Conservation (phyloP, 1,284 basidiomycete species). For the Cutaneotrichosporon mucoides region DNA sequence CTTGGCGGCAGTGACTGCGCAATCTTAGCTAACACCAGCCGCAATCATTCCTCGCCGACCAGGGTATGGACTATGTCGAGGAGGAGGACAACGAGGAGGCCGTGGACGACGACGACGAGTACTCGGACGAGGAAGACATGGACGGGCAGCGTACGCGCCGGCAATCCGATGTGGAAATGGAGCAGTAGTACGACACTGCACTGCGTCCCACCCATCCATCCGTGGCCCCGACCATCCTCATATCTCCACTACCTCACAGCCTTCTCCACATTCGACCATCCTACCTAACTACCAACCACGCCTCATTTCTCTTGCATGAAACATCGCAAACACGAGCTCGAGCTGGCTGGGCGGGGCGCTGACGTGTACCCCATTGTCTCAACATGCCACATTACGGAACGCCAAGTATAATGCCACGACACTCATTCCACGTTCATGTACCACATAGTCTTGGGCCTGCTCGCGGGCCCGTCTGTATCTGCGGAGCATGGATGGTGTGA, state of each 20-base stretch:
- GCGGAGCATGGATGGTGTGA: constrained; percentile 11
- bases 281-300: neutral
- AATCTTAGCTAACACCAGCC: constrained; percentile 30
- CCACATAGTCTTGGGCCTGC: constrained; percentile 9
- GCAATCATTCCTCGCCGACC: constrained; percentile 50
- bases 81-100: constrained; percentile 25
- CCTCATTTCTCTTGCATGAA: neutral
- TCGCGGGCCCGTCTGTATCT: constrained; percentile 9
- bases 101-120: constrained; percentile 43
- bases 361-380: constrained; percentile 1
- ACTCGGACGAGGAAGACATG: constrained; percentile 45
- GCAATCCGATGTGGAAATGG: constrained; percentile 48
- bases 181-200: too few relatives aligned
- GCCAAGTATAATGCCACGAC: constrained; percentile 11
- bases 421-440: constrained; percentile 7
- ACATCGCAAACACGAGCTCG: neutral
- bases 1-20: neutral
- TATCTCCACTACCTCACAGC: too few relatives aligned
- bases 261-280: too few relatives aligned
- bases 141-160: constrained; percentile 42
- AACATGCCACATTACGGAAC: constrained; percentile 8
- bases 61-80: constrained; percentile 48
- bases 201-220: too few relatives aligned
- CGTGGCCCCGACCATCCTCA: too few relatives aligned
- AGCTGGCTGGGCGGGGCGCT: neutral